Percentiles rank a stretch among this genome's conserved stretches.
These are phyloP conservation scores for Ensete ventricosum DNA, from an alignment of 176 grass and related monocot species.

Conservation along the genomic window DNA sequence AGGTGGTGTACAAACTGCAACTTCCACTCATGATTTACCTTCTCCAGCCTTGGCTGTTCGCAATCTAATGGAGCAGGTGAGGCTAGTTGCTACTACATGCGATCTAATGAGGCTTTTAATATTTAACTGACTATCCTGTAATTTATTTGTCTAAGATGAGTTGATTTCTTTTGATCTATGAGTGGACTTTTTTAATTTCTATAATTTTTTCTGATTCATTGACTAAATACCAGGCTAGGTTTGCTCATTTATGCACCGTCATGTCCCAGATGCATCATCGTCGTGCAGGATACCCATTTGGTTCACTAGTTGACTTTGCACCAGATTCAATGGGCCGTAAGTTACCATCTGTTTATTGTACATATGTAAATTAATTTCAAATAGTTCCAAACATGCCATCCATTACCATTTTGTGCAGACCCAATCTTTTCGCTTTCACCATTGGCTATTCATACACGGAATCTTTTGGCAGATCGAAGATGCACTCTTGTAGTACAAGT, in stretches of 20 bases:
- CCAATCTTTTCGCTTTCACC: conserved; percentile 94
- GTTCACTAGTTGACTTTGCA: conserved; percentile 94
- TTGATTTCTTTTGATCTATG: background rate
- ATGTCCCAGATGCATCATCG: conserved; percentile 98
- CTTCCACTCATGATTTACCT: conserved; percentile 78
- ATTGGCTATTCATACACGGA: conserved; percentile 89
- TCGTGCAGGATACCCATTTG: conserved; percentile 84
- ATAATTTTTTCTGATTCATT: background rate
- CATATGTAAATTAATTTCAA: background rate
- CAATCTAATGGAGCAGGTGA: conserved; percentile 96
- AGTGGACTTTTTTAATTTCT: background rate
- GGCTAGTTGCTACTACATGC: background rate
- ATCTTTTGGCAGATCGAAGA: conserved; percentile 84
- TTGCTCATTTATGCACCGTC: conserved; percentile 87
- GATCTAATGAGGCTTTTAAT: background rate
- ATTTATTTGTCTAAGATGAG: background rate
- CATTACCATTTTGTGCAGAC: conserved; percentile 40
- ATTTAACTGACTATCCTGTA: background rate
- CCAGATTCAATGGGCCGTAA: conserved; percentile 88
- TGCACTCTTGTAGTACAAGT: conserved; percentile 98
- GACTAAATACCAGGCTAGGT: conserved; percentile 42
- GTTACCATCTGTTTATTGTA: conserved; percentile 18
- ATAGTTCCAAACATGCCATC: background rate
- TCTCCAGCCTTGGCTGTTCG: conserved; percentile 86
- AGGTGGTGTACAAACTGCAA: conserved; percentile 94